phyloP scores from a whole-genome alignment of 2,329 filamentous ascomycete species.

The Geosmithia putterillii region DNA sequence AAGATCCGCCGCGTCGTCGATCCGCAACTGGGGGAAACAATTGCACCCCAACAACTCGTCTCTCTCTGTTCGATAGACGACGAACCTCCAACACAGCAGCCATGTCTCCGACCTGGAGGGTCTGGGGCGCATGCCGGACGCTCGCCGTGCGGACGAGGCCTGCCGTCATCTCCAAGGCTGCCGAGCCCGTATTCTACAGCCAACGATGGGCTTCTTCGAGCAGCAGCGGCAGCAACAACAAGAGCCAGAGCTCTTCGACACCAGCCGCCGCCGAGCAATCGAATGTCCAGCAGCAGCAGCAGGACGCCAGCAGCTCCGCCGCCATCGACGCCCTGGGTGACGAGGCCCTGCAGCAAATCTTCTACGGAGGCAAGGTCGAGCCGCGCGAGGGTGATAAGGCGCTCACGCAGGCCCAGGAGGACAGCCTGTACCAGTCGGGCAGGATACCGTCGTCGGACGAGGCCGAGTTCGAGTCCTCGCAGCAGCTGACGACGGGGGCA shows the following conservation, averaged over 20 bases:
- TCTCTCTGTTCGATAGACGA: neutral
- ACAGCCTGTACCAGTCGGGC: slow-evolving; percentile 28
- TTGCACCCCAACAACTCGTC: no score
- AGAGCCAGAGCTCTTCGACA: neutral
- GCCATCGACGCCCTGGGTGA: slow-evolving; percentile 15
- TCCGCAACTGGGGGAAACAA: no score
- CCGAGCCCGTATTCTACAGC: slow-evolving; percentile 11
- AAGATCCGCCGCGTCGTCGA: no score
- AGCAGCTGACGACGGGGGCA: neutral
- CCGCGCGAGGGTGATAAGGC: slow-evolving; percentile 17
- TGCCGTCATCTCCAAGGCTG: slow-evolving; percentile 8
- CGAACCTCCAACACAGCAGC: no score
- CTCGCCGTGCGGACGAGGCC: slow-evolving; percentile 25
- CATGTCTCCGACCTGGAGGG: slow-evolving; percentile 44
- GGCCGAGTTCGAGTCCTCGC: slow-evolving; percentile 6
- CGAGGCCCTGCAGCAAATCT: slow-evolving; percentile 20
- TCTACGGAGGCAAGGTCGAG: slow-evolving; percentile 20
- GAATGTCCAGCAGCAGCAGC: neutral
- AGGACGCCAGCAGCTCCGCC: neutral
- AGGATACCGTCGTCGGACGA: slow-evolving; percentile 22
- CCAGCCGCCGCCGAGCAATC: neutral
- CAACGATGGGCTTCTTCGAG: slow-evolving; percentile 11
- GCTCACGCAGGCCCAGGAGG: slow-evolving; percentile 28
- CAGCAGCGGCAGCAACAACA: slow-evolving; percentile 8
- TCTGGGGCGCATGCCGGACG: slow-evolving; percentile 29